These are phyloP conservation scores for Petasospora fabianii DNA, from an alignment of 1,139 yeast genomes.

Conservation along the genomic window DNA sequence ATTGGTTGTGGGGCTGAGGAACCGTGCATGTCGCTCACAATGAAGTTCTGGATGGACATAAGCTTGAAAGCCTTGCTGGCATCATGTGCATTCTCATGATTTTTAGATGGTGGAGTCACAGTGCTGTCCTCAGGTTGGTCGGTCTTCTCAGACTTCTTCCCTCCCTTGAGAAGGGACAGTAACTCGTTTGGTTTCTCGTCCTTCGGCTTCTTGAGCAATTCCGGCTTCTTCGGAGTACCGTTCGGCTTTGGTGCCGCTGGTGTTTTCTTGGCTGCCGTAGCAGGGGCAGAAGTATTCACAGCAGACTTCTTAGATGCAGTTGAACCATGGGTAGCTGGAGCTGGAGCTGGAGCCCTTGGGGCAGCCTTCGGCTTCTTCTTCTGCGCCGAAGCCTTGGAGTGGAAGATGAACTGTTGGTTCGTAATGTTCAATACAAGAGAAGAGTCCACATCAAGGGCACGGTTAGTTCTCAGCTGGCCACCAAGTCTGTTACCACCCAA, in stretches of 20 bases:
- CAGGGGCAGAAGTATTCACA: constrained; percentile 5
- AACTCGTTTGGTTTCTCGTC: constrained; percentile 33
- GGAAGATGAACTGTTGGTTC: constrained; percentile 69
- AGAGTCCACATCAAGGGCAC: constrained; percentile 83
- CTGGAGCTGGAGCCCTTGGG: constrained; percentile 5
- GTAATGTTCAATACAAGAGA: constrained; percentile 78
- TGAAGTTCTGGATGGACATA: constrained; percentile 38
- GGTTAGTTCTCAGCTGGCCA: constrained; percentile 69
- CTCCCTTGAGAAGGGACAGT: constrained; percentile 37
- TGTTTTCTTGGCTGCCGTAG: constrained; percentile 6
- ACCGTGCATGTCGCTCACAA: constrained; percentile 30
- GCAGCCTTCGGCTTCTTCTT: constrained; percentile 13
- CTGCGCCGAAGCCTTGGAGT: constrained; percentile 58
- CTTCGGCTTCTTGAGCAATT: constrained; percentile 15
- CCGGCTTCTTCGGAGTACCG: constrained; percentile 12
- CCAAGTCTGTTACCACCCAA: constrained; percentile 79
- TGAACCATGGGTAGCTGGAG: neutral
- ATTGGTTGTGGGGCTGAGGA: constrained; percentile 28
- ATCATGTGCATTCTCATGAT: constrained; percentile 18
- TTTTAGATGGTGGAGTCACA: too few relatives aligned
- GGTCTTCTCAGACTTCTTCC: constrained; percentile 16
- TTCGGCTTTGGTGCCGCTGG: constrained; percentile 11
- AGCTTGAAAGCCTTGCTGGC: constrained; percentile 29
- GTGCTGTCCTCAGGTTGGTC: constrained; percentile 11
- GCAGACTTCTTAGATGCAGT: constrained; percentile 8